Percentiles rank a stretch among this genome's conserved stretches.
Conservation (phyloP, 2,329 filamentous ascomycete species). For the Hirsutella thompsonii region DNA sequence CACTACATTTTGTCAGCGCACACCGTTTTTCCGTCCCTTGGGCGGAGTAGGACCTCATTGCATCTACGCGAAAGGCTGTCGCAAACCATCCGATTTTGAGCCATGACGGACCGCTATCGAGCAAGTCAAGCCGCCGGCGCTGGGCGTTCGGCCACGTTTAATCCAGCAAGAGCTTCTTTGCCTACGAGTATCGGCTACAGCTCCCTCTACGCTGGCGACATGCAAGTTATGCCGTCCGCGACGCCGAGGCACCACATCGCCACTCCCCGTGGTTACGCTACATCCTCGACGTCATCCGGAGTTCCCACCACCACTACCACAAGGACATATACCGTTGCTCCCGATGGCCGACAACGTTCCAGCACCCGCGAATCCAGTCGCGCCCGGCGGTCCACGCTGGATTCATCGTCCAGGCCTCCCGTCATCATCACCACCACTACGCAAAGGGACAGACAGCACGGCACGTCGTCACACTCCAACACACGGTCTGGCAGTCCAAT, state of each 20-base stretch:
- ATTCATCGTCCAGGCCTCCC: slow-evolving; percentile 34
- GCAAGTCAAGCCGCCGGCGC: slow-evolving; percentile 20
- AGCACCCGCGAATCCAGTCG: slow-evolving; percentile 35
- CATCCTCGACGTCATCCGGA: slow-evolving; percentile 14
- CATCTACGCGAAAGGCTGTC: neutral
- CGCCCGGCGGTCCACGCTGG: slow-evolving; percentile 37
- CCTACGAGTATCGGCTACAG: slow-evolving; percentile 37
- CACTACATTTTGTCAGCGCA: too few relatives aligned
- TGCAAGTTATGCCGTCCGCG: slow-evolving; percentile 37
- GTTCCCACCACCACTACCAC: slow-evolving; percentile 33
- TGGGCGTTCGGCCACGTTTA: slow-evolving; percentile 30
- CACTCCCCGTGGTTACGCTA: slow-evolving; percentile 20
- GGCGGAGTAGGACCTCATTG: neutral
- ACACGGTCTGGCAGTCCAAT: slow-evolving; percentile 30
- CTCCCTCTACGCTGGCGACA: slow-evolving; percentile 37
- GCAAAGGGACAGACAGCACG: slow-evolving; percentile 27
- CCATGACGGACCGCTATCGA: slow-evolving; percentile 36
- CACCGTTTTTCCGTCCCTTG: neutral
- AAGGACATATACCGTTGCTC: slow-evolving; percentile 43
- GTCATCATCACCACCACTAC: slow-evolving; percentile 42
- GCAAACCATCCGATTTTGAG: slow-evolving; percentile 2
- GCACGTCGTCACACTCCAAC: slow-evolving; percentile 24
- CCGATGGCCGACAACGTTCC: slow-evolving; percentile 36
- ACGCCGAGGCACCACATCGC: slow-evolving; percentile 19
- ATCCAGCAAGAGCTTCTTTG: slow-evolving; percentile 39